Percentiles rank a stretch among this genome's conserved stretches.
These are phyloP conservation scores for Exophiala aquamarina DNA, from an alignment of 2,329 filamentous ascomycete species.

Conservation along the genomic window DNA sequence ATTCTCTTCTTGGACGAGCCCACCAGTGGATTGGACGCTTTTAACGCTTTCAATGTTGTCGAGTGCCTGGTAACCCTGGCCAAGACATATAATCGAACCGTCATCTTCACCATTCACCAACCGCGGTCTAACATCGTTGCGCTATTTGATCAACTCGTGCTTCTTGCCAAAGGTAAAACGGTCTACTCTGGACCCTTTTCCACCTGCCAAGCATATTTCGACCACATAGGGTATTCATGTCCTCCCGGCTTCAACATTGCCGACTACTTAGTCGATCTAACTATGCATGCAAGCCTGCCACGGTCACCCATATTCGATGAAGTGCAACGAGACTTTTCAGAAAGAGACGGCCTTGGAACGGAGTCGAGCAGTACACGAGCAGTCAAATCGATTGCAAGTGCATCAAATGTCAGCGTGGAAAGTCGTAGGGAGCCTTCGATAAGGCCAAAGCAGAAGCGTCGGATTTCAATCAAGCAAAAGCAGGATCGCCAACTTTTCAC, in stretches of 20 bases:
- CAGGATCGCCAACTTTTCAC: conserved; percentile 92
- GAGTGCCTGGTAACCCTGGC: conserved; percentile 93
- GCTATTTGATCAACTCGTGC: conserved; percentile 88
- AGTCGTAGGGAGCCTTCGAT: conserved; percentile 63
- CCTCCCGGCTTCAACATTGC: conserved; percentile 98
- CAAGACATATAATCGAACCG: conserved; percentile 94
- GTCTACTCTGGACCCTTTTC: conserved; percentile 92
- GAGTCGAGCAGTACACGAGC: conserved; percentile 84
- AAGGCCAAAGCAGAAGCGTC: conserved; percentile 68
- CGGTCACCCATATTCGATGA: conserved; percentile 56
- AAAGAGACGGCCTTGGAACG: conserved; percentile 62
- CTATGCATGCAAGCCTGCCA: conserved; percentile 82
- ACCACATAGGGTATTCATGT: conserved; percentile 86
- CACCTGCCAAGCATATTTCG: conserved; percentile 89
- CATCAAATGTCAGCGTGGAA: conserved; percentile 72
- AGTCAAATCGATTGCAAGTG: conserved; percentile 86
- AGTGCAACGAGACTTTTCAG: conserved; percentile 56
- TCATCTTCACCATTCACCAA: conserved; percentile 98
- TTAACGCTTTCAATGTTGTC: conserved; percentile 96
- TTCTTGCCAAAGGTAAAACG: conserved; percentile 82
- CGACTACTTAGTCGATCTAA: conserved; percentile 94
- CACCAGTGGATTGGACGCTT: conserved; percentile 92
- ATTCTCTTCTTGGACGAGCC: conserved; percentile 97
- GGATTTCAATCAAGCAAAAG: conserved; percentile 76
- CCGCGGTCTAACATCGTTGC: conserved; percentile 97